Evolutionary conservation across 2,329 filamentous ascomycete genomes (phyloP).

Genomic region (Diaporthe ilicicola): DNA sequence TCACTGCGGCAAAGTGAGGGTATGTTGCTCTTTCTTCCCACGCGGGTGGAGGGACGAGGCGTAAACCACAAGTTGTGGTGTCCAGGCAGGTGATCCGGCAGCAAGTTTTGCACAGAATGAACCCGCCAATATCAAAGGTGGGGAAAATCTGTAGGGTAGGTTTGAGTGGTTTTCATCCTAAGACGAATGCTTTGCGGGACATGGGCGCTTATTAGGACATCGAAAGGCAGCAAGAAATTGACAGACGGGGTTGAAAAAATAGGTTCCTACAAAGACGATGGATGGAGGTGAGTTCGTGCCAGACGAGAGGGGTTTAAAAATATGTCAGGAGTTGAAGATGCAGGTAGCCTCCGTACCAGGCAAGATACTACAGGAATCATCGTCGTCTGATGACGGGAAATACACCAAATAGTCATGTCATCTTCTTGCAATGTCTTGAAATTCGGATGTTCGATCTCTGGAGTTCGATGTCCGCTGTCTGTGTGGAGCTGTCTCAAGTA

Average conservation of each 20-base stretch:
- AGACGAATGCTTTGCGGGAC: too few species aligned
- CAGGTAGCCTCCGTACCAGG: not conserved
- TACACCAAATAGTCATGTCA: not conserved
- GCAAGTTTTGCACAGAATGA: too few species aligned
- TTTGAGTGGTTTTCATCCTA: too few species aligned
- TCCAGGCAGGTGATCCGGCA: too few species aligned
- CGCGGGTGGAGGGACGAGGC: too few species aligned
- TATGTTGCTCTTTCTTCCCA: too few species aligned
- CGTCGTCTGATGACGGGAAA: not conserved
- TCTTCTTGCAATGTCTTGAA: not conserved
- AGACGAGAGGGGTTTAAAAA: not conserved
- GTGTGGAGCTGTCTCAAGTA: slow-evolving; percentile 19
- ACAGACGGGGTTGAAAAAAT: not conserved
- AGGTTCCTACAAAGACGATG: not conserved
- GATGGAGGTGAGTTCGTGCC: not conserved
- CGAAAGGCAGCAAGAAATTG: not conserved
- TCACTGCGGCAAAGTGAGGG: not conserved
- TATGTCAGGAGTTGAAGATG: not conserved
- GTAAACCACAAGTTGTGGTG: too few species aligned
- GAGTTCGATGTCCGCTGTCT: not conserved
- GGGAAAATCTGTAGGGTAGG: too few species aligned
- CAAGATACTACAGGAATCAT: not conserved
- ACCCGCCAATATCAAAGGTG: too few species aligned
- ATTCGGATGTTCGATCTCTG: too few species aligned
- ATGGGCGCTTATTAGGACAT: not conserved